These are phyloP conservation scores for Irpex rosettiformis DNA, from an alignment of 1,284 basidiomycete genomes.

Conservation along the genomic window DNA sequence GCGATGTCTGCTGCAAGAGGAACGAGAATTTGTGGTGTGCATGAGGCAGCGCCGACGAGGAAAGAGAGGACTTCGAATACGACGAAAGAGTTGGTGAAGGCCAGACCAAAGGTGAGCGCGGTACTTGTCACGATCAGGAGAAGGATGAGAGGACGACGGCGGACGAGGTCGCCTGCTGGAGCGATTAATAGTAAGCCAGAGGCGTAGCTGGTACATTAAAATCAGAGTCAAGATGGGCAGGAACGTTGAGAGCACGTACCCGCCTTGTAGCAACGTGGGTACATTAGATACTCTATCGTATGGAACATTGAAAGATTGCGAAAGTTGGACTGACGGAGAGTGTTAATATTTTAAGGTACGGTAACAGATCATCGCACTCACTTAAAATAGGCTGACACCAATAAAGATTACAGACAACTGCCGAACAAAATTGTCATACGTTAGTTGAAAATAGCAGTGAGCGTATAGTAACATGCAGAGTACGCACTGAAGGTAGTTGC, in stretches of 20 bases:
- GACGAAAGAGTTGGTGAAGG: constrained; percentile 35
- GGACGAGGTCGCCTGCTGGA: constrained; percentile 51
- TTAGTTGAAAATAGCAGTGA: too few species aligned
- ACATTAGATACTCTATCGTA: constrained; percentile 56
- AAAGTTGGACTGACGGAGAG: constrained; percentile 43
- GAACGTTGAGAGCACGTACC: constrained; percentile 24
- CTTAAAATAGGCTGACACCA: constrained; percentile 73
- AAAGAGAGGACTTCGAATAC: constrained; percentile 42
- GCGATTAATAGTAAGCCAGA: constrained; percentile 47
- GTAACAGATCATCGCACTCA: constrained; percentile 25
- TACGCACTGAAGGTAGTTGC: constrained; percentile 55
- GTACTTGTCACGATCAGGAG: constrained; percentile 32
- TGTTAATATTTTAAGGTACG: not conserved
- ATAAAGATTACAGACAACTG: constrained; percentile 64
- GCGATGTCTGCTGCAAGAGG: constrained; percentile 51
- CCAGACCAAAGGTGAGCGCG: constrained; percentile 40
- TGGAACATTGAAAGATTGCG: constrained; percentile 50
- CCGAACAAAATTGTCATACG: not conserved
- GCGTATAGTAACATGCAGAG: not conserved
- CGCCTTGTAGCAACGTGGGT: constrained; percentile 50
- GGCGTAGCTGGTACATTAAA: constrained; percentile 33
- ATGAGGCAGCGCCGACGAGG: constrained; percentile 39
- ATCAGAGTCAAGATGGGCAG: not conserved
- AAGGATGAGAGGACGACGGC: constrained; percentile 44
- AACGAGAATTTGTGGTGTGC: constrained; percentile 39